Base-by-base conservation (phyloP, 768 basidiomycete genomes). In the Amanita phalloides region DNA sequence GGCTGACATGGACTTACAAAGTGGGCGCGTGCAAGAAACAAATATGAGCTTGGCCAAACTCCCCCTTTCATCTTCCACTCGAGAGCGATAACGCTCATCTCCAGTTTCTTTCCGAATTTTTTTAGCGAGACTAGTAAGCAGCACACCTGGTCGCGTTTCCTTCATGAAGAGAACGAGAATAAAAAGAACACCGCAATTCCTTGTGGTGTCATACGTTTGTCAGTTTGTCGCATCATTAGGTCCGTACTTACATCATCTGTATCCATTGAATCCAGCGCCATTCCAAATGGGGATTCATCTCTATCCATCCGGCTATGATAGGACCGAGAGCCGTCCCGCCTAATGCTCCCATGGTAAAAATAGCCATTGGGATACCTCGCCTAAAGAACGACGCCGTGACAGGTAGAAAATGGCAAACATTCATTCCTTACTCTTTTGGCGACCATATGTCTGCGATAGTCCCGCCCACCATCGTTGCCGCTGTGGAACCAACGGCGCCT, bases 241-340 rank as follows among this genome's bases (percentile, higher is more conserved):
- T 33, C 64, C 69, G 1, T 45, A 4, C 13, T 33, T 13, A 80
- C 82, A 84, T 86, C 58, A 81, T 69, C 55, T 81, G 79, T 7
- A 88, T 74, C 88, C 87, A 90, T 58, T 89, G 80, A 23, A 93
- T 87, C 86, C 88, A 90, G 25, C 86, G 71, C 86, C 89, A 90
- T 55, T 72, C 71, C 1, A 90, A 62, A 17, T 66, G 66, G 0
- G 68, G 60, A 53, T 79, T 76, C 54, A 76, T 72, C 59, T 86
- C 83, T 20, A 86, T 71, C 79, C 80, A 87, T 11, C 82, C 82
- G 21, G 79, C 78, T 3, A 74, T 60, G 0, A 85, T 60, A 0
- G 87, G 81, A 2, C 81, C 88, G 1, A 89, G 33, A 0, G 81
- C 85, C 0, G 76, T 78, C 0, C 79, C 81, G 1, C 74, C 75